phyloP scores from a whole-genome alignment of 2,329 filamentous ascomycete species.

The Atkinsonella texensis region DNA sequence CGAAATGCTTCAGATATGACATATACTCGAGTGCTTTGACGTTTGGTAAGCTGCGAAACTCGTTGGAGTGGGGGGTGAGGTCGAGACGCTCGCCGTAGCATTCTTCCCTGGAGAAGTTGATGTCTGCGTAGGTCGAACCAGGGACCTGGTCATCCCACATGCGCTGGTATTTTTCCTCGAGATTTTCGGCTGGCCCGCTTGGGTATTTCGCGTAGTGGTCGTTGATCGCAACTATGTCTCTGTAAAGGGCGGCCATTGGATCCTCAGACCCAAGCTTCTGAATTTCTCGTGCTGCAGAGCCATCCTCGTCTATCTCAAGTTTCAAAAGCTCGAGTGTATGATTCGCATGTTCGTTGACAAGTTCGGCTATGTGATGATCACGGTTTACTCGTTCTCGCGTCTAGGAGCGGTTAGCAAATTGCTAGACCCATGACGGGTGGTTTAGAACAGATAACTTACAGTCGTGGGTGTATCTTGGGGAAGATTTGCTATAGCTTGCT shows the following conservation, averaged over 20 bases:
- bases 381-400: conserved; percentile 80
- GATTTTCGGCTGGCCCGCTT: conserved; percentile 88
- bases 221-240: conserved; percentile 67
- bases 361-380: conserved; percentile 83
- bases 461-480: conserved; percentile 80
- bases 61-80: conserved; percentile 70
- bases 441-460: conserved; percentile 36
- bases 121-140: conserved; percentile 64
- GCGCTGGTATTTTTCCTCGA: conserved; percentile 80
- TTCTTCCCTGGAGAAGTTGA: conserved; percentile 93
- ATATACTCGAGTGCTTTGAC: conserved; percentile 80
- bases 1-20: conserved; percentile 86
- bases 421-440: conserved; percentile 3
- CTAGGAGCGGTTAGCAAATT: conserved; percentile 31
- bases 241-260: conserved; percentile 83
- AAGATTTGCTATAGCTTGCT: conserved; percentile 86
- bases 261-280: conserved; percentile 76
- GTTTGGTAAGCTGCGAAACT: conserved; percentile 79
- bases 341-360: conserved; percentile 75
- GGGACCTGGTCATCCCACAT: conserved; percentile 52
- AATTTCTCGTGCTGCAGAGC: conserved; percentile 63
- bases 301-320: conserved; percentile 73
- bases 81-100: conserved; percentile 89
- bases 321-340: conserved; percentile 72
- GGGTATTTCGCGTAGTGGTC: conserved; percentile 85